Conservation (phyloP, 495 filamentous ascomycete genomes). For the Aspergillus cristatus region DNA sequence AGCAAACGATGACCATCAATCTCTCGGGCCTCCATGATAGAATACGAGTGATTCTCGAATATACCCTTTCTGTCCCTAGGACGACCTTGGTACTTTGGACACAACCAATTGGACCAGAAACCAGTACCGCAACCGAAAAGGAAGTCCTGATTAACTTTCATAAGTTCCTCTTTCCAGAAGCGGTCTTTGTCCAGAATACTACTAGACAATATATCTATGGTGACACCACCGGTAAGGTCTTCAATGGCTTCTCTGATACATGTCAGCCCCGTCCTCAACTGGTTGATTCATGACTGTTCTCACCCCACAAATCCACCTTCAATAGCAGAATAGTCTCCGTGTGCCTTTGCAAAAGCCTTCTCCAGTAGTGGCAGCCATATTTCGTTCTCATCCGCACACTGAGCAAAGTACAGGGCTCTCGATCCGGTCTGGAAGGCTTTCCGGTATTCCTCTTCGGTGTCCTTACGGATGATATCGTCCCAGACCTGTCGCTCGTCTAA, state of each 20-base stretch:
- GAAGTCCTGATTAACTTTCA: constrained; percentile 78
- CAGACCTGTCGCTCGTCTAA: constrained; percentile 57
- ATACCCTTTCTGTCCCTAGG: constrained; percentile 60
- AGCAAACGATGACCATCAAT: constrained; percentile 66
- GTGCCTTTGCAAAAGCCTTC: constrained; percentile 94
- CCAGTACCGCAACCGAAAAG: constrained; percentile 78
- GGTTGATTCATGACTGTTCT: no score
- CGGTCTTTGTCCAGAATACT: constrained; percentile 81
- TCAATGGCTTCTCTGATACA: constrained; percentile 77
- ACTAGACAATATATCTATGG: constrained; percentile 65
- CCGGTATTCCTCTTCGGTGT: constrained; percentile 71
- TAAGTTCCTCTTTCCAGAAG: constrained; percentile 82
- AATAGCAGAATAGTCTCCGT: constrained; percentile 77
- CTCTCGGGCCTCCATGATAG: constrained; percentile 74
- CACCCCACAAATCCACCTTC: constrained; percentile 75
- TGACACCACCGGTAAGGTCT: constrained; percentile 88
- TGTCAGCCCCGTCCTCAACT: no score
- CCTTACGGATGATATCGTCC: constrained; percentile 59
- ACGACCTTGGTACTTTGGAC: constrained; percentile 26
- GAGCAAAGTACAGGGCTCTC: constrained; percentile 74
- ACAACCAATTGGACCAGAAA: constrained; percentile 48
- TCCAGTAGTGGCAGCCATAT: constrained; percentile 92
- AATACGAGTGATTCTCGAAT: constrained; percentile 76
- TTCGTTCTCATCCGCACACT: constrained; percentile 77
- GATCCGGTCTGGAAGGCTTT: constrained; percentile 67